A percentile compares a stretch with the other conserved stretches of the same genome.
Conservation (phyloP, 345 rosid species). For the Eucalyptus guilfoylei region DNA sequence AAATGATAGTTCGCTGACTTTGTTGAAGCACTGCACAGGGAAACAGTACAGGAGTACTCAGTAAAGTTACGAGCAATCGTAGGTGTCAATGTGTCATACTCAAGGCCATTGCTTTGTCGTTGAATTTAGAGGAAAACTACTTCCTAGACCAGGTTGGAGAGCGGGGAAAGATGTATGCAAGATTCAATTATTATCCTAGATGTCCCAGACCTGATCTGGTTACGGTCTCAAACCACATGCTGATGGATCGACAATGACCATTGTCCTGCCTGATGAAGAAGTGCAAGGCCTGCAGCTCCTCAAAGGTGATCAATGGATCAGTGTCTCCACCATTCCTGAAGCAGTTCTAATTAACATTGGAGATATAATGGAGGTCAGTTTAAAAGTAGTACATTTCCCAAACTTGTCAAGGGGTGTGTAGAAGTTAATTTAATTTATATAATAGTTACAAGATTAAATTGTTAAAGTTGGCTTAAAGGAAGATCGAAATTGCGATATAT, state of each 20-base stretch:
- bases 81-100: background rate
- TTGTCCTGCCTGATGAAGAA: slow-evolving; percentile 11
- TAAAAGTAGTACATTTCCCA: background rate
- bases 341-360: slow-evolving; percentile 13
- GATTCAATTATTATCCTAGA: slow-evolving; percentile 2
- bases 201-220: slow-evolving; percentile 11
- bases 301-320: slow-evolving; percentile 7
- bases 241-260: background rate
- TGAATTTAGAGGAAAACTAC: slow-evolving; percentile 6
- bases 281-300: slow-evolving; percentile 16
- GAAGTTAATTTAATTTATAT: background rate
- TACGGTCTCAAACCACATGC: slow-evolving; percentile 5
- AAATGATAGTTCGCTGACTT: background rate
- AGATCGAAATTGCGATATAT: background rate
- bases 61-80: background rate
- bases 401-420: background rate
- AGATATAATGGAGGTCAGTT: slow-evolving; percentile 11
- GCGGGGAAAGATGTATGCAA: background rate
- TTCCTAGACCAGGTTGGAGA: slow-evolving; percentile 5
- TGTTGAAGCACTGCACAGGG: background rate
- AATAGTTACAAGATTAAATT: background rate
- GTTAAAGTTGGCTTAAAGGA: background rate
- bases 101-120: slow-evolving; percentile 9
- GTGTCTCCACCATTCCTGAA: slow-evolving; percentile 8
- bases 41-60: background rate